Evolutionary conservation across 2,329 filamentous ascomycete species (phyloP), one percentile per base, ranked within the genome.

Genomic region (Fusarium domesticum): DNA sequence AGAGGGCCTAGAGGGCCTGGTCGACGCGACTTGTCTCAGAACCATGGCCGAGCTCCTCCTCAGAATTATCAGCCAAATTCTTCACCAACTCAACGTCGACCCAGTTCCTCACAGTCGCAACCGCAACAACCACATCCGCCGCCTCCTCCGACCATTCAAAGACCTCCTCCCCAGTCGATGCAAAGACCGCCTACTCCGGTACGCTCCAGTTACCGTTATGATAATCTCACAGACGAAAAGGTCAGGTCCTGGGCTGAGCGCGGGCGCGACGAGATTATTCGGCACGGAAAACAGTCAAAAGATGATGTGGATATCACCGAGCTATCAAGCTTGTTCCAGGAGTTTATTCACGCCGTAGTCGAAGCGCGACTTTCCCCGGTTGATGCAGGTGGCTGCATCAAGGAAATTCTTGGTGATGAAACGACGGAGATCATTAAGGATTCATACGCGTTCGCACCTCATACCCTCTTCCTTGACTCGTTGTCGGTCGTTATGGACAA

Each of bases 391-490:
- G 71, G 69, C 16, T 78, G 83, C 43, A 77, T 96, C 45, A 86
- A 84, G 59, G 82, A 90, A 48, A 86, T 96, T 18, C 70, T 95
- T 23, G 78, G 77, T 15, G 71, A 78, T 43, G 73, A 80, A 48
- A 66, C 70, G 45, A 68, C 72, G 23, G 73, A 76, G 41, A 71
- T 75, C 42, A 70, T 75, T 53, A 69, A 75, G 46, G 72, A 75
- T 63, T 71, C 58, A 48, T 76, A 64, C 50, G 66, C 66, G 20
- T 79, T 87, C 53, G 81, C 87, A 58, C 71, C 82, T 4, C 77
- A 82, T 42, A 81, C 82, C 4, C 71, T 91, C 15, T 93, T 97
- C 60, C 78, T 95, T 51, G 91, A 96, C 66, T 87, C 83, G 0
- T 70, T 97, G 28, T 87, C 88, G 3, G 83, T 93, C 47, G 77